Base-by-base conservation (phyloP, 2,329 filamentous ascomycete species). In the Penicillium sp. region DNA sequence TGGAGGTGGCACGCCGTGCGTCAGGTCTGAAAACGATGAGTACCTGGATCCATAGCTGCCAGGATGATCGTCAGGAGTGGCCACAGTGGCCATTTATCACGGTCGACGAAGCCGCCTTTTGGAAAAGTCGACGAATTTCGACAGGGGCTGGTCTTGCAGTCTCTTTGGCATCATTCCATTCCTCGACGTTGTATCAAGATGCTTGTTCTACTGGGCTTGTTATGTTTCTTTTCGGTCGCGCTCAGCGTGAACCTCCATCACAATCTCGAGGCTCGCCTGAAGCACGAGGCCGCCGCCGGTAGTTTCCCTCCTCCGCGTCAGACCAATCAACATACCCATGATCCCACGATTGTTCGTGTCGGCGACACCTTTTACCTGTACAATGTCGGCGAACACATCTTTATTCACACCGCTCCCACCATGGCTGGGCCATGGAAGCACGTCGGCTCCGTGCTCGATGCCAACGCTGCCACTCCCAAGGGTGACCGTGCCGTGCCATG, bases 371-470 rank as follows among this genome's bases (percentile, higher is more conserved):
- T 62, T 43, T 68, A 67, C 46, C 54, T 64, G 7, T 69, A 69
- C 47, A 58, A 65, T 57, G 65, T 68, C 6, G 66, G 65, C 8
- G 49, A 62, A 12, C 61, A 65, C 35, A 67, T 69, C 33, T 42
- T 54, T 35, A 68, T 69, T 33, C 58, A 64, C 42, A 54, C 61
- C 4, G 61, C 66, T 1, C 50, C 64, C 1, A 54, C 44, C 29
- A 58, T 69, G 49, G 57, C 58, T 18, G 66, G 66, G 1, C 66
- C 66, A 9, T 69, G 66, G 66, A 56, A 52, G n/a, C 49, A 56
- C 44, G 45, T 56, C 24, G 67, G 66, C 25, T 59, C 46, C 18
- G 60, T 70, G 6, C 56, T 70, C 1, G 55, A 62, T 13, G 58
- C 47, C 18, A 59, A 65, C 27, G 68, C 66, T 42, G 47, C 66